Percentiles rank a stretch among this genome's conserved stretches.
These are phyloP conservation scores for Leishmania lainsoni DNA, from an alignment of 208 protist genomes.

Conservation along the genomic window DNA sequence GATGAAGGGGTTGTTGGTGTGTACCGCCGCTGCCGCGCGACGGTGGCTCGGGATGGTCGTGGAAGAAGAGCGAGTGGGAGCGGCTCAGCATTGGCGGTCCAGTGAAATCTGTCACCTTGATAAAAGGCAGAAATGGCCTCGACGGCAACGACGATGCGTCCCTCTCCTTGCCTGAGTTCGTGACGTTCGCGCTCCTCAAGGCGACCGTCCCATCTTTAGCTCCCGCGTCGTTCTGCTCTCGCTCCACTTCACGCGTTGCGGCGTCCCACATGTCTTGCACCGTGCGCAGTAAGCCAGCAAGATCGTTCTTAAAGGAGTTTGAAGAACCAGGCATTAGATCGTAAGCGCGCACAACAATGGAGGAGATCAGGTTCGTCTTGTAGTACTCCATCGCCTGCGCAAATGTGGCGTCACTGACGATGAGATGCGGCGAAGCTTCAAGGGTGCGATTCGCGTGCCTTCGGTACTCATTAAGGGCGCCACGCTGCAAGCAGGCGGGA, in stretches of 20 bases:
- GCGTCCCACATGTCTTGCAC: constrained; percentile 43
- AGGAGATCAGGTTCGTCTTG: constrained; percentile 21
- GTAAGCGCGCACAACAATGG: constrained; percentile 38
- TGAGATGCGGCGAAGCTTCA: constrained; percentile 30
- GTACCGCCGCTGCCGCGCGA: constrained; percentile 4
- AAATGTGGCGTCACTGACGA: constrained; percentile 32
- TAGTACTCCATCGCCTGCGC: constrained; percentile 28
- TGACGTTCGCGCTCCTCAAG: not conserved
- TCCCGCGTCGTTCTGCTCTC: not conserved
- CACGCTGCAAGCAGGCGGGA: constrained; percentile 12
- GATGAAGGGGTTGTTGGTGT: constrained; percentile 28
- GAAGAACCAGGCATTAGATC: constrained; percentile 16
- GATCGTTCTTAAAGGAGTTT: constrained; percentile 9
- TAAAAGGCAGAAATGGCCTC: constrained; percentile 5
- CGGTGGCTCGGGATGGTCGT: not conserved
- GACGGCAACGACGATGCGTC: not conserved
- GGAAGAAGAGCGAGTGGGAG: not conserved
- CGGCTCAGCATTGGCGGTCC: not conserved
- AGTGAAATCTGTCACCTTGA: constrained; percentile 3
- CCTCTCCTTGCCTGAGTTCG: not conserved
- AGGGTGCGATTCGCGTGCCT: constrained; percentile 37
- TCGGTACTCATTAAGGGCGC: constrained; percentile 19
- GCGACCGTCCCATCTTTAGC: not conserved
- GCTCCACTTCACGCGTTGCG: constrained; percentile 17
- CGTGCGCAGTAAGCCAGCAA: constrained; percentile 22